These are phyloP conservation scores for Fusarium tricinctum DNA, from an alignment of 2,329 filamentous ascomycete species.

Conservation along the genomic window DNA sequence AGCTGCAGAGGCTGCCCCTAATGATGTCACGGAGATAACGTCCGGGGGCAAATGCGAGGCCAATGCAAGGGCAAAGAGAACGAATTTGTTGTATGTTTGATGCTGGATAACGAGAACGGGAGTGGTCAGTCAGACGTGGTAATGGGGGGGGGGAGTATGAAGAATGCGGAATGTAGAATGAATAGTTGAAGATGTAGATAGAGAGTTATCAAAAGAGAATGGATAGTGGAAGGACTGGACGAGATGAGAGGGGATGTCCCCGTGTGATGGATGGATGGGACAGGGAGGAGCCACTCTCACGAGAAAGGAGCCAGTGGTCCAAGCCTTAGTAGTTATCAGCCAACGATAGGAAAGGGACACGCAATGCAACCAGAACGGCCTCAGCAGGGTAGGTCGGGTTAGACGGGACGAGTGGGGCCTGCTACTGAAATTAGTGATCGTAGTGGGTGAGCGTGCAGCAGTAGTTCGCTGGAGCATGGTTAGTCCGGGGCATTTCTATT, in stretches of 20 bases:
- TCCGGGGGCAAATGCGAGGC: constrained; percentile 39
- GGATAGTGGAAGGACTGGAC: constrained; percentile 38
- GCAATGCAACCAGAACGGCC: constrained; percentile 45
- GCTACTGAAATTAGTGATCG: constrained; percentile 40
- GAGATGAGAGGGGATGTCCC: constrained; percentile 40
- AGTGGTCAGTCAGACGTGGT: constrained; percentile 35
- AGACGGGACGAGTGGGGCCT: constrained; percentile 27
- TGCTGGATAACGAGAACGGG: constrained; percentile 37
- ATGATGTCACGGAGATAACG: constrained; percentile 50
- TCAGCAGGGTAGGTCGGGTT: constrained; percentile 20
- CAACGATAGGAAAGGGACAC: constrained; percentile 44
- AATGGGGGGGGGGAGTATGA: constrained; percentile 12
- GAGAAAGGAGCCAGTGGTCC: constrained; percentile 35
- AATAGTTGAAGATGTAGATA: constrained; percentile 19
- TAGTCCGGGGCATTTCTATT: constrained; percentile 43
- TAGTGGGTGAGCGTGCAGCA: constrained; percentile 33
- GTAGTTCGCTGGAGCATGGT: constrained; percentile 41
- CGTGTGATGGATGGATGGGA: background rate
- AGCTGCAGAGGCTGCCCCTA: constrained; percentile 46
- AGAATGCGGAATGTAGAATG: constrained; percentile 20
- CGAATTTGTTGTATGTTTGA: constrained; percentile 33
- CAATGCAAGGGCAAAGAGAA: constrained; percentile 44
- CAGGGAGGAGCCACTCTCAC: constrained; percentile 43
- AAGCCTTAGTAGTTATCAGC: constrained; percentile 13
- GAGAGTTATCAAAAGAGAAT: constrained; percentile 25